Conservation (phyloP, 1,139 yeast species). For the Pichia sp. region DNA sequence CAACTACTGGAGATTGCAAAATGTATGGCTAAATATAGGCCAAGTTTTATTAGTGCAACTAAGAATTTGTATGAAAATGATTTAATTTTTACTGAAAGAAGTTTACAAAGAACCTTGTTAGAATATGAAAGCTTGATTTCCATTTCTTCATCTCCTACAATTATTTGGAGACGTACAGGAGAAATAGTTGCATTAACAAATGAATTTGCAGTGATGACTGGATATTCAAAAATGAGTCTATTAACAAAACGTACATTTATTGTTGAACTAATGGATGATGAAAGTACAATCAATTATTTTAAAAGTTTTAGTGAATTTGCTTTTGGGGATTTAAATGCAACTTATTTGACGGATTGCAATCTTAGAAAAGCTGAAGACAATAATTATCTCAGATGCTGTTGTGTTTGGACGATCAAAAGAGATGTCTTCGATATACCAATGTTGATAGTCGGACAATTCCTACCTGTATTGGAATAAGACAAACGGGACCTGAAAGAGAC, state of each 20-base stretch:
- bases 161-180: constrained; percentile 74
- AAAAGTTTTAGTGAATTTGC: constrained; percentile 80
- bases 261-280: constrained; percentile 85
- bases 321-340: constrained; percentile 74
- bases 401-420: constrained; percentile 65
- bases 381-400: constrained; percentile 44
- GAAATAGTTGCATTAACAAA: constrained; percentile 67
- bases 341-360: constrained; percentile 43
- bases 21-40: constrained; percentile 63
- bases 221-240: constrained; percentile 42
- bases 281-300: constrained; percentile 79
- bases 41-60: constrained; percentile 68
- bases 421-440: constrained; percentile 84
- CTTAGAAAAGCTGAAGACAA: constrained; percentile 32
- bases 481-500: too few relatives aligned
- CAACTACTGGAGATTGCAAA: constrained; percentile 52
- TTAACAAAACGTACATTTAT: constrained; percentile 48
- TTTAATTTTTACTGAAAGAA: constrained; percentile 57
- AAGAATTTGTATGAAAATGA: constrained; percentile 62
- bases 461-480: constrained; percentile 29
- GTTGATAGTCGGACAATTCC: constrained; percentile 32
- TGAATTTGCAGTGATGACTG: constrained; percentile 60
- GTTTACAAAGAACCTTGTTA: constrained; percentile 59
- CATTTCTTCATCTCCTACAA: constrained; percentile 57
- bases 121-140: constrained; percentile 59